Evolutionary conservation across 495 filamentous ascomycete species (phyloP), one percentile per base, ranked within the genome.

Genomic region (Hamigera avellanea): DNA sequence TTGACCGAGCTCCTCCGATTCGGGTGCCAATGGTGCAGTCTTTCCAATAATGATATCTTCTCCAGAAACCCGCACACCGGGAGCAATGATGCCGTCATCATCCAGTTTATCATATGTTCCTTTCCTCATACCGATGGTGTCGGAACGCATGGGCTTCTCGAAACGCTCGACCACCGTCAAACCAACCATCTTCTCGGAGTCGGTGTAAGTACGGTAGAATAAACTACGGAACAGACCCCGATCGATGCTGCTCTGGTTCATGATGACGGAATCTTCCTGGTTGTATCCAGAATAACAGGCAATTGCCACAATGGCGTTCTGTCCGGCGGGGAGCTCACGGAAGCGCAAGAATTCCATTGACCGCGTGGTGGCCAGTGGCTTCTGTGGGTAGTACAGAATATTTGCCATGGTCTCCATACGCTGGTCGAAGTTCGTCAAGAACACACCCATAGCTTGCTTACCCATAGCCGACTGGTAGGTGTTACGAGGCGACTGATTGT

Each of bases 391-490:
- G 56, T 95, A 96, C 8, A 99, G 79, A 52, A 96, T 93, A 49
- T 99, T 96, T 32, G 86, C 81, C 91, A 99, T 96, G 12, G 91
- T 99, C 49, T 99, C 91, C 91, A 96, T 95, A 37, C 91, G 86
- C 40, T 87, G 78, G 16, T 81, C 73, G 52, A 87, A 96, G 52
- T 96, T 99, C 9, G 93, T 96, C 25, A 96, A 72, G 68, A 93
- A 95, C 39, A 95, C 86, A 49, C 91, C 91, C 93, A 99, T 99
- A 33, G 91, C 91, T 70, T 99, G 91, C 65, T 99, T 99, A 64
- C 91, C 91, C 91, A 99, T 99, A 50, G 91, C 91, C 48, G 91
- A 95, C 53, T 99, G 93, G 62, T 96, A 96, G 3, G 91, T 99
- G 54, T 96, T 96, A 79, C 93, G 75, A 42, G 91, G 91, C 40